Percentiles rank a stretch among this genome's conserved stretches.
Conservation (phyloP, 495 filamentous ascomycete species). For the Lophiotrema nucula region DNA sequence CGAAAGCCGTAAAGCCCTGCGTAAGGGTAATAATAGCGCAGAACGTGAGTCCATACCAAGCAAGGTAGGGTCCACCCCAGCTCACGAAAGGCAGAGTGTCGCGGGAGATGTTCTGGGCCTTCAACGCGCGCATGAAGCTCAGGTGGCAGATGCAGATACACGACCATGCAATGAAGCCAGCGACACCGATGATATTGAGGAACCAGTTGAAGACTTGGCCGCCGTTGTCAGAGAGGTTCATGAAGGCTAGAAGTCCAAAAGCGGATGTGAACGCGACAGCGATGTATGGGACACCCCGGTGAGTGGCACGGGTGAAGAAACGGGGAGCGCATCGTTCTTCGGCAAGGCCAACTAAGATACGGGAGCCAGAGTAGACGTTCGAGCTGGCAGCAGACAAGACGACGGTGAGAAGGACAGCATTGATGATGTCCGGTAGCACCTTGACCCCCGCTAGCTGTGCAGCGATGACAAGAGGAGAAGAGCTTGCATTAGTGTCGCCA, state of each 20-base stretch:
- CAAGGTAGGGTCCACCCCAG: conserved; percentile 45
- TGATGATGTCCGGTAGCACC: conserved; percentile 30
- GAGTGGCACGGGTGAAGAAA: conserved; percentile 34
- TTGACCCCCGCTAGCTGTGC: conserved; percentile 31
- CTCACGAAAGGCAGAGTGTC: conserved; percentile 60
- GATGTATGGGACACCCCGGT: conserved; percentile 45
- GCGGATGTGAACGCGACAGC: conserved; percentile 43
- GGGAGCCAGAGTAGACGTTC: conserved; percentile 60
- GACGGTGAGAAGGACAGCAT: conserved; percentile 29
- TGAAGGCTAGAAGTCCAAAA: conserved; percentile 39
- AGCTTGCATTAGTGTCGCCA: conserved; percentile 28
- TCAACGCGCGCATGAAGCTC: conserved; percentile 59
- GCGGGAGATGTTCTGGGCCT: conserved; percentile 56
- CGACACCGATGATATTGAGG: conserved; percentile 62
- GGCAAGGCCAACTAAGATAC: conserved; percentile 63
- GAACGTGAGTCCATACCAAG: conserved; percentile 62
- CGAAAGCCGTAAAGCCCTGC: conserved; percentile 68
- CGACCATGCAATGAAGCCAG: conserved; percentile 67
- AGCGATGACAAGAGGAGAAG: conserved; percentile 34
- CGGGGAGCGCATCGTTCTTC: conserved; percentile 60
- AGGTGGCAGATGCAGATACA: conserved; percentile 60
- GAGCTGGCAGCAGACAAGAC: conserved; percentile 49
- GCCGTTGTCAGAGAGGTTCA: conserved; percentile 50
- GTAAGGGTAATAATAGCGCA: conserved; percentile 64
- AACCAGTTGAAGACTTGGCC: conserved; percentile 59